Conservation (phyloP, 78 protist species). For the Dictyostelium purpureum region DNA sequence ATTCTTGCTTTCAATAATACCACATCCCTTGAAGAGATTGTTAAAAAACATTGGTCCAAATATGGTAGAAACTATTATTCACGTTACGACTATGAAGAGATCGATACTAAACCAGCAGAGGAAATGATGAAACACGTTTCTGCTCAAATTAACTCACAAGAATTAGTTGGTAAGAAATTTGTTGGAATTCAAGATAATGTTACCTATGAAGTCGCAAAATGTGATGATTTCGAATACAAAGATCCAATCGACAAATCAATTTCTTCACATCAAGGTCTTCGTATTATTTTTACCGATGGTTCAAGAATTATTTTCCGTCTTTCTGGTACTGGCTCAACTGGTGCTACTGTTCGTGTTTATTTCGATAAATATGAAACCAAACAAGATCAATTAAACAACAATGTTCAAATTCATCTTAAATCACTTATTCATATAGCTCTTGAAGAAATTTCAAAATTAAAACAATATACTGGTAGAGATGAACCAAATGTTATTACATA, state of each 20-base stretch:
- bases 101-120: constrained; percentile 79
- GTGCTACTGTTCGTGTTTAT: constrained; percentile 98
- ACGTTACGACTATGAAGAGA: constrained; percentile 95
- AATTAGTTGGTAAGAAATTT: constrained; percentile 9
- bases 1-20: constrained; percentile 79
- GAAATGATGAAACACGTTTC: constrained; percentile 72
- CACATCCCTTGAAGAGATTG: constrained; percentile 82
- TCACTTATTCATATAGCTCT: constrained; percentile 82
- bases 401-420: constrained; percentile 68
- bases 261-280: constrained; percentile 90
- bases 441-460: constrained; percentile 48
- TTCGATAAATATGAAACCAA: constrained; percentile 87
- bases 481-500: constrained; percentile 96
- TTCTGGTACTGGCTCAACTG: constrained; percentile 95
- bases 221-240: constrained; percentile 92
- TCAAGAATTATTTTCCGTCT: constrained; percentile 95
- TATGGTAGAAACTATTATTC: constrained; percentile 96
- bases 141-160: background rate
- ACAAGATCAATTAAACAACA: background rate
- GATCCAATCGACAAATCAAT: constrained; percentile 93
- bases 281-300: constrained; percentile 90
- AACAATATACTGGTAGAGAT: constrained; percentile 86
- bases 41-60: constrained; percentile 88
- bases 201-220: background rate
- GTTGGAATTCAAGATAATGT: background rate